phyloP scores from a whole-genome alignment of 2,329 filamentous ascomycete species.

The Alternaria dauci region DNA sequence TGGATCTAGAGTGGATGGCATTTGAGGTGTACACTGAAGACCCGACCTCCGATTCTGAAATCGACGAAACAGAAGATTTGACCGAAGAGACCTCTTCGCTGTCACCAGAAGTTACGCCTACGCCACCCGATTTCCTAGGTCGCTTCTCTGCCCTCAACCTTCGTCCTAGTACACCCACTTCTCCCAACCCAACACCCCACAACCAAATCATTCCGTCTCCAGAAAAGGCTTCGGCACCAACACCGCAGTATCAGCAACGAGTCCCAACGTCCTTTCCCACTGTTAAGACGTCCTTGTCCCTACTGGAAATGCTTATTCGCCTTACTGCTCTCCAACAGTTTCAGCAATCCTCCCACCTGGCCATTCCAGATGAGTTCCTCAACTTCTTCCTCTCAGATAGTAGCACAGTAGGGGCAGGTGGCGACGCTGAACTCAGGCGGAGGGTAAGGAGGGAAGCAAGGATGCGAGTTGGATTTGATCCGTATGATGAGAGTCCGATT shows the following conservation, averaged over 20 bases:
- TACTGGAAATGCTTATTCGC: constrained; percentile 88
- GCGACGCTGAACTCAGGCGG: constrained; percentile 68
- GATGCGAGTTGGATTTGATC: constrained; percentile 72
- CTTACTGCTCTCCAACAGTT: constrained; percentile 89
- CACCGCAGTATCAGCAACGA: constrained; percentile 15
- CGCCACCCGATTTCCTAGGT: constrained; percentile 53
- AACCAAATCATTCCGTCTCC: constrained; percentile 42
- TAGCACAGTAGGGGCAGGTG: constrained; percentile 70
- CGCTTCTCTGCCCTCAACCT: constrained; percentile 60
- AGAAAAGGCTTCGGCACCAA: constrained; percentile 27
- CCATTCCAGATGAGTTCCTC: constrained; percentile 87
- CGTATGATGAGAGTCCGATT: constrained; percentile 74
- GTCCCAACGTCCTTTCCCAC: constrained; percentile 50
- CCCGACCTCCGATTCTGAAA: constrained; percentile 65
- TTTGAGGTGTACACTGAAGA: constrained; percentile 81
- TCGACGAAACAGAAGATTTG: constrained; percentile 48
- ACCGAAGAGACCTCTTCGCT: constrained; percentile 23
- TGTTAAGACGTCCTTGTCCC: constrained; percentile 74
- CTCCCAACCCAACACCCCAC: constrained; percentile 22
- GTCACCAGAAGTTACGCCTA: constrained; percentile 27
- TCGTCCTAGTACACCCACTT: constrained; percentile 37
- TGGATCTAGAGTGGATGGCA: constrained; percentile 91
- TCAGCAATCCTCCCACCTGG: constrained; percentile 86
- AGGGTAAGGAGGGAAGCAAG: constrained; percentile 68
- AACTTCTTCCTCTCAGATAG: constrained; percentile 84